A percentile compares a stretch with the other conserved stretches of the same genome.
Evolutionary conservation across 495 filamentous ascomycete genomes (phyloP).

Genomic region (Trichoderma asperelloides): DNA sequence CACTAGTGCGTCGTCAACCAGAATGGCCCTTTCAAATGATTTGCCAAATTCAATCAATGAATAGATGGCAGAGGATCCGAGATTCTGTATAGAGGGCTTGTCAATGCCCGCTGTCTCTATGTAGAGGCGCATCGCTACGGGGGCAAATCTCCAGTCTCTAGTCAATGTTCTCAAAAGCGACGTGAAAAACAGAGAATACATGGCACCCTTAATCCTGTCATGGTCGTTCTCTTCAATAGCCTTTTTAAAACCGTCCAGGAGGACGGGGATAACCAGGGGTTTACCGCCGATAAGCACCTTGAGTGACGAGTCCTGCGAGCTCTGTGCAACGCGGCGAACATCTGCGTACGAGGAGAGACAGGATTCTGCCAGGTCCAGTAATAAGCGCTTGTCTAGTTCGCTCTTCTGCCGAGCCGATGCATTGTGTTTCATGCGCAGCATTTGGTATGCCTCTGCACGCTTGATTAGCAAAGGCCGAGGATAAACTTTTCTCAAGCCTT

Average conservation of each 20-base stretch:
- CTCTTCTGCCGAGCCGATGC: conserved; percentile 76
- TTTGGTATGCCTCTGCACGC: conserved; percentile 86
- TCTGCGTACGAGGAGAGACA: conserved; percentile 93
- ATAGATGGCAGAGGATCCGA: conserved; percentile 71
- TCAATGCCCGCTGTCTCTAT: conserved; percentile 84
- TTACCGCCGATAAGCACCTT: conserved; percentile 82
- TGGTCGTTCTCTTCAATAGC: conserved; percentile 78
- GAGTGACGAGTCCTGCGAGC: conserved; percentile 85
- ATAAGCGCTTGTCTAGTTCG: conserved; percentile 69
- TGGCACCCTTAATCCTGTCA: conserved; percentile 83
- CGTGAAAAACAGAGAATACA: conserved; percentile 83
- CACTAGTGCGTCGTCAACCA: conserved; percentile 66
- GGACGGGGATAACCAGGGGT: conserved; percentile 76
- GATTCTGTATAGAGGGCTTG: conserved; percentile 85
- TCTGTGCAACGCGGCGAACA: conserved; percentile 85
- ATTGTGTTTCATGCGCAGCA: conserved; percentile 89
- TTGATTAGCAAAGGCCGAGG: conserved; percentile 81
- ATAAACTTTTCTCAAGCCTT: conserved; percentile 83
- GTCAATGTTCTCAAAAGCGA: conserved; percentile 81
- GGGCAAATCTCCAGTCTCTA: conserved; percentile 88
- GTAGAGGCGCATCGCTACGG: conserved; percentile 74
- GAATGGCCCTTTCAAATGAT: conserved; percentile 72
- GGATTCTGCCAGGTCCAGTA: conserved; percentile 83
- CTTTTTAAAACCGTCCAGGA: conserved; percentile 69
- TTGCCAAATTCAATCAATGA: conserved; percentile 88